A percentile compares a stretch with the other conserved stretches of the same genome.
These are phyloP conservation scores for Sanghuangporus weigelae DNA, from an alignment of 1,284 basidiomycete species.

Conservation along the genomic window DNA sequence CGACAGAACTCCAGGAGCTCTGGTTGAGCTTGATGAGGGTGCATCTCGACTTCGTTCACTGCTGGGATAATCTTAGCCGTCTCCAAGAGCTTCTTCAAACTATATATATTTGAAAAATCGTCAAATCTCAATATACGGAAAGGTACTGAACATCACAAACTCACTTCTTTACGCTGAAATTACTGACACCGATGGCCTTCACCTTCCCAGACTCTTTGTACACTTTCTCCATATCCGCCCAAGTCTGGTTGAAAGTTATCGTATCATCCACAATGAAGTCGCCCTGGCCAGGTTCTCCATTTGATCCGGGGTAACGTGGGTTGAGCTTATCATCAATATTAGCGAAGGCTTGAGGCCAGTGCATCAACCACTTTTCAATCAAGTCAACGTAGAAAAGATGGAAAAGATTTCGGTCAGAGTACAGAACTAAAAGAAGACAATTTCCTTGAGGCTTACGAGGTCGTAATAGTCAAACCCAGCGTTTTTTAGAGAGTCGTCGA, in stretches of 20 bases:
- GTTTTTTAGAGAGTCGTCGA: conserved; percentile 19
- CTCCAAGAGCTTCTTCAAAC: conserved; percentile 27
- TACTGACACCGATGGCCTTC: conserved; percentile 38
- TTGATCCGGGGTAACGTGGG: conserved; percentile 11
- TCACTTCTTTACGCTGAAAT: conserved; percentile 16
- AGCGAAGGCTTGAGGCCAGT: conserved; percentile 20
- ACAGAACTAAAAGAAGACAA: background rate
- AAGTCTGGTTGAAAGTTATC: conserved; percentile 42
- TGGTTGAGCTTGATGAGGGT: conserved; percentile 33
- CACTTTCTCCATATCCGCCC: conserved; percentile 47
- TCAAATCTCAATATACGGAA: no score
- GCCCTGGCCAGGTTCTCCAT: conserved; percentile 23
- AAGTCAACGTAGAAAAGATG: no score
- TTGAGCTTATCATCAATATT: conserved; percentile 16
- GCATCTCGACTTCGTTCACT: conserved; percentile 41
- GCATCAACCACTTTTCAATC: conserved; percentile 20
- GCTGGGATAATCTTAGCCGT: conserved; percentile 35
- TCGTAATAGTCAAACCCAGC: conserved; percentile 20
- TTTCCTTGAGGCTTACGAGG: conserved; percentile 15
- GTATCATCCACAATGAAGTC: conserved; percentile 31
- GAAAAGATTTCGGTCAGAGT: background rate
- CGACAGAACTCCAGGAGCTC: conserved; percentile 34
- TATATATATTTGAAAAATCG: background rate
- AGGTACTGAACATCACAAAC: background rate
- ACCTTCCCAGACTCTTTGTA: conserved; percentile 35